phyloP scores from a whole-genome alignment of 129 eudicot species.

The Helianthus tuberosus region DNA sequence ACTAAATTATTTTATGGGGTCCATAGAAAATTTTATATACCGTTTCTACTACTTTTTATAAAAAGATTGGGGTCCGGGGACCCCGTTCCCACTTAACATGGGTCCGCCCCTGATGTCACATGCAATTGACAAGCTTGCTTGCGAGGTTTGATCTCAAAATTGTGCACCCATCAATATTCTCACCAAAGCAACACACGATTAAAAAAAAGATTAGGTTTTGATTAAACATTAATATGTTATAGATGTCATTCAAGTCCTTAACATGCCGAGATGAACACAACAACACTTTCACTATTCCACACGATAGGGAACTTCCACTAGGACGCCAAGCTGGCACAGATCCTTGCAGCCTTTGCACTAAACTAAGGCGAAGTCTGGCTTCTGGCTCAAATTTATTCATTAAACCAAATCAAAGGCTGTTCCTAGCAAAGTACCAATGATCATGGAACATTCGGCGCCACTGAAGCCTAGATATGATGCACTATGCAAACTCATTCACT shows the following conservation, averaged over 20 bases:
- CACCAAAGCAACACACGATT: conserved; percentile 1
- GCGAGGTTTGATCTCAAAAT: conserved; percentile 47
- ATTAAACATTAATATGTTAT: not conserved
- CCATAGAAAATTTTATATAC: too few species aligned
- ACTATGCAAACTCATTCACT: conserved; percentile 48
- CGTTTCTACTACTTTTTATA: too few species aligned
- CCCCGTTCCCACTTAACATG: too few species aligned
- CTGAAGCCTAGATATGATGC: conserved; percentile 61
- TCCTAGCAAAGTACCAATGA: conserved; percentile 62
- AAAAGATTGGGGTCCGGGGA: too few species aligned
- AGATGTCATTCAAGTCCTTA: conserved; percentile 56
- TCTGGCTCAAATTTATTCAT: conserved; percentile 58
- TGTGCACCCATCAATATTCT: conserved; percentile 2
- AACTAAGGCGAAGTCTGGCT: conserved; percentile 91
- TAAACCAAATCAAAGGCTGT: conserved; percentile 72
- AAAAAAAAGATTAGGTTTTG: too few species aligned
- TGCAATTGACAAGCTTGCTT: conserved; percentile 47
- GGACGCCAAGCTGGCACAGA: conserved; percentile 78
- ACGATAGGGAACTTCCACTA: conserved; percentile 60
- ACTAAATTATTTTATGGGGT: too few species aligned
- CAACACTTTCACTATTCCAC: conserved; percentile 55
- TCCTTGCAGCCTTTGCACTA: conserved; percentile 78
- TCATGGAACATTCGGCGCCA: conserved; percentile 49
- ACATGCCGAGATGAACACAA: conserved; percentile 59
- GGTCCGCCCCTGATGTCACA: too few species aligned